phyloP scores from a whole-genome alignment of 2,329 filamentous ascomycete species.

The Pleomassaria siparia region DNA sequence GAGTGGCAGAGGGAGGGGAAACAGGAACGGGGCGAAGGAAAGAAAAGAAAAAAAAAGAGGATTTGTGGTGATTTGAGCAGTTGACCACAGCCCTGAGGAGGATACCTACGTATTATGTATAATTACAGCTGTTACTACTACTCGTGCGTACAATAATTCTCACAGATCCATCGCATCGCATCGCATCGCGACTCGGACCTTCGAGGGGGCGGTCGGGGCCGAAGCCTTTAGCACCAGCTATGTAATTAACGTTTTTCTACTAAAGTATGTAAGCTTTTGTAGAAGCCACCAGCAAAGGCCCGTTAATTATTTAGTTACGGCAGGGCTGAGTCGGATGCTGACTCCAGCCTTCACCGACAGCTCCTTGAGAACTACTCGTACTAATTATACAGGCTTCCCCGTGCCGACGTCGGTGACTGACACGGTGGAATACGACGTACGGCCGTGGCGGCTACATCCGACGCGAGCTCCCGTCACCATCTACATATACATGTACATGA shows the following conservation, averaged over 20 bases:
- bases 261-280: constrained; percentile 5
- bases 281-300: constrained; percentile 3
- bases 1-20: too few relatives aligned
- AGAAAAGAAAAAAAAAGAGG: too few relatives aligned
- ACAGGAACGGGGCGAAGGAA: too few relatives aligned
- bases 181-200: constrained; percentile 8
- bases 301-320: neutral
- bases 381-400: too few relatives aligned
- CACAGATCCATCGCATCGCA: neutral
- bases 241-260: too few relatives aligned
- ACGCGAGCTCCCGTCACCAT: neutral
- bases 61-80: too few relatives aligned
- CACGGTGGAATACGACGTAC: too few relatives aligned
- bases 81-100: too few relatives aligned
- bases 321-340: constrained; percentile 21
- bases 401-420: too few relatives aligned
- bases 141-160: constrained; percentile 4
- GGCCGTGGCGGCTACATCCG: constrained; percentile 2
- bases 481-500: neutral
- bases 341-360: constrained; percentile 3
- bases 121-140: too few relatives aligned
- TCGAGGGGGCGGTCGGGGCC: constrained; percentile 12
- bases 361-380: too few relatives aligned
- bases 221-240: constrained; percentile 1
- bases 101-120: too few relatives aligned